Percentiles rank a stretch among this genome's conserved stretches.
These are phyloP conservation scores for Byssochlamys sp. DNA, from an alignment of 2,329 filamentous ascomycete genomes.

Conservation along the genomic window DNA sequence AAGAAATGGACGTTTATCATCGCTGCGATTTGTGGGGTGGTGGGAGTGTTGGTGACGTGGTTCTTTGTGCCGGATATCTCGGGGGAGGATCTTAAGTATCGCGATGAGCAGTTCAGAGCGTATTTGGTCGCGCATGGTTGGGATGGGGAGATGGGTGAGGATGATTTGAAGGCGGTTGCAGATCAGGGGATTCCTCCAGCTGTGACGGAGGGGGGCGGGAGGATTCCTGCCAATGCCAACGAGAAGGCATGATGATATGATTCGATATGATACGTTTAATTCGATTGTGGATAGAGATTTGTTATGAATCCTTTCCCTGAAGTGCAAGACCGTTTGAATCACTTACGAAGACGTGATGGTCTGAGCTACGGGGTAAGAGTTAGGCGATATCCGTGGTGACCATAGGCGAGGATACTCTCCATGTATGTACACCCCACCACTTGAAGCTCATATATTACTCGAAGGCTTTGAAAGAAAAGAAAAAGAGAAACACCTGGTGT, in stretches of 20 bases:
- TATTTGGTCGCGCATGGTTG: constrained; percentile 39
- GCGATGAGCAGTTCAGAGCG: constrained; percentile 37
- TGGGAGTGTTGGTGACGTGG: constrained; percentile 39
- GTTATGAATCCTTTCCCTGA: too few relatives aligned
- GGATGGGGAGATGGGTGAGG: constrained; percentile 39
- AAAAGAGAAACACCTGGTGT: not conserved
- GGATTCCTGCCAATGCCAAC: not conserved
- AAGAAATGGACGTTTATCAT: constrained; percentile 46
- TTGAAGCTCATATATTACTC: not conserved
- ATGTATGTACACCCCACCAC: not conserved
- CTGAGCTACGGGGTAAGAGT: not conserved
- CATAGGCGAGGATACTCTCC: not conserved
- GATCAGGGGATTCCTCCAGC: constrained; percentile 13
- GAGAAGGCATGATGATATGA: not conserved
- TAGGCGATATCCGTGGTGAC: not conserved
- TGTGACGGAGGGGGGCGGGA: not conserved
- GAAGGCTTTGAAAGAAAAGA: not conserved
- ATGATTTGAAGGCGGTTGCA: constrained; percentile 27
- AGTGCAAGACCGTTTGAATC: too few relatives aligned
- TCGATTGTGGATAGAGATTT: too few relatives aligned
- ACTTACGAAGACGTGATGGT: not conserved
- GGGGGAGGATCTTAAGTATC: constrained; percentile 35
- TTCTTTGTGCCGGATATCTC: constrained; percentile 40
- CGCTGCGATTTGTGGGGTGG: constrained; percentile 42
- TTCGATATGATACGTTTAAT: too few relatives aligned